phyloP scores from a whole-genome alignment of 495 filamentous ascomycete species.

The Penicillium longicatenatum region DNA sequence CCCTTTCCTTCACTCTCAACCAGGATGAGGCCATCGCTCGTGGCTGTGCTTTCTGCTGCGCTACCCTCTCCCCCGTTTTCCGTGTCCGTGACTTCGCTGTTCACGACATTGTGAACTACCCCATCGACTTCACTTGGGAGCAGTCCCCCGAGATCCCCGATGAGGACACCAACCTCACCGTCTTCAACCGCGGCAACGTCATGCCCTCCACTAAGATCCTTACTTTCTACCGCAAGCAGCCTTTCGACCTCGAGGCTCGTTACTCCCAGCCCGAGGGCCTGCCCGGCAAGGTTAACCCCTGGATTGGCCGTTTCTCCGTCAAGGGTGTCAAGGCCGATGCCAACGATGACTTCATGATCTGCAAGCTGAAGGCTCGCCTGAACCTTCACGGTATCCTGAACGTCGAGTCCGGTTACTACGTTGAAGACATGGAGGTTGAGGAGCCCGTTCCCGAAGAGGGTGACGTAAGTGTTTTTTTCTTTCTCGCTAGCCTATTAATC shows the following conservation, averaged over 20 bases:
- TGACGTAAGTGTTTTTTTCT: conserved; percentile 61
- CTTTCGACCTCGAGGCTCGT: conserved; percentile 93
- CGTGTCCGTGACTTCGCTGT: conserved; percentile 97
- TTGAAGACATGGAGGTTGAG: conserved; percentile 97
- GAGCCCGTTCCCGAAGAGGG: conserved; percentile 75
- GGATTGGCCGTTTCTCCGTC: conserved; percentile 95
- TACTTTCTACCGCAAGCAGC: conserved; percentile 98
- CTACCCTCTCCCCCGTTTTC: conserved; percentile 97
- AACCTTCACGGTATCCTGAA: conserved; percentile 97
- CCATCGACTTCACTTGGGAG: conserved; percentile 99
- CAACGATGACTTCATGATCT: conserved; percentile 97
- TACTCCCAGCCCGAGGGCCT: conserved; percentile 85
- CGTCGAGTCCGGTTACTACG: conserved; percentile 95
- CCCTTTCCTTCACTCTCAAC: conserved; percentile 94
- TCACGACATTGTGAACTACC: conserved; percentile 96
- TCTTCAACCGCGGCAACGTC: conserved; percentile 97
- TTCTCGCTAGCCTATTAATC: neutral
- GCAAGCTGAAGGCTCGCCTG: conserved; percentile 97
- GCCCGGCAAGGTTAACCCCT: conserved; percentile 90
- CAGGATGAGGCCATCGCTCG: conserved; percentile 97
- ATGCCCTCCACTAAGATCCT: conserved; percentile 99
- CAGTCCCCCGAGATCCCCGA: conserved; percentile 98
- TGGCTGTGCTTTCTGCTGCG: conserved; percentile 96
- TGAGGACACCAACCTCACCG: conserved; percentile 95
- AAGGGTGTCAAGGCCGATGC: conserved; percentile 84